A percentile compares a stretch with the other conserved stretches of the same genome.
Evolutionary conservation across 2,329 filamentous ascomycete species (phyloP).

Genomic region (Pyrenophora seminiperda): DNA sequence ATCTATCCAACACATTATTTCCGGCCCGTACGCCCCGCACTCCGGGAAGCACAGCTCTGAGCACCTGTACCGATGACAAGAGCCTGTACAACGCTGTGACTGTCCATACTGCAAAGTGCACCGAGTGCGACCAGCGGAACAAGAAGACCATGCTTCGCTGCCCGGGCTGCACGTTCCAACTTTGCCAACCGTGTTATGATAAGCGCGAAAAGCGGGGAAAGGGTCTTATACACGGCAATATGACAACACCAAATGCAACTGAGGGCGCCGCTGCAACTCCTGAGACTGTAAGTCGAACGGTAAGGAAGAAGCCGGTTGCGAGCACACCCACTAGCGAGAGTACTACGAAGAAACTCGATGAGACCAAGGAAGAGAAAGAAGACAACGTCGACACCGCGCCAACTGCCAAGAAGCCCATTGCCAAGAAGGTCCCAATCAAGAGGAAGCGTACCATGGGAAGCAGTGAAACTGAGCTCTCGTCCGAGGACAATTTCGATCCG

Average conservation of each 20-base stretch:
- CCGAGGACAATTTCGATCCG: constrained; percentile 14
- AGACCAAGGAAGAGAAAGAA: not conserved
- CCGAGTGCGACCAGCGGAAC: constrained; percentile 43
- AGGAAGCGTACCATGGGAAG: constrained; percentile 4
- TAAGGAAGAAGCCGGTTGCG: constrained; percentile 7
- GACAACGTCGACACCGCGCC: not conserved
- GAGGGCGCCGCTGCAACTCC: not conserved
- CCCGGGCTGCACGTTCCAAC: constrained; percentile 42
- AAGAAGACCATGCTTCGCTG: constrained; percentile 40
- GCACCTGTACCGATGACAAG: constrained; percentile 26
- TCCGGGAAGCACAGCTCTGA: constrained; percentile 8
- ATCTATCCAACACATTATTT: constrained; percentile 1
- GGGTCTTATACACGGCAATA: constrained; percentile 34
- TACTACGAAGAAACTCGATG: not conserved
- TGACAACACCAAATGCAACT: constrained; percentile 6
- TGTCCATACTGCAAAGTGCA: constrained; percentile 48
- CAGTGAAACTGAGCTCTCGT: constrained; percentile 6
- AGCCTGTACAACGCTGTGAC: constrained; percentile 27
- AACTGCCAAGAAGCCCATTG: not conserved
- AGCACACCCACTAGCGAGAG: not conserved
- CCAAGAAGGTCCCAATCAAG: constrained; percentile 12
- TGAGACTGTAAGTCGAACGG: not conserved
- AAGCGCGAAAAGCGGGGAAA: constrained; percentile 11
- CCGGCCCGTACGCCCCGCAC: constrained; percentile 15
- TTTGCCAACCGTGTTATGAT: constrained; percentile 39